A percentile compares a stretch with the other conserved stretches of the same genome.
phyloP scores from a whole-genome alignment of 768 basidiomycete genomes.

The Auricularia sp. region DNA sequence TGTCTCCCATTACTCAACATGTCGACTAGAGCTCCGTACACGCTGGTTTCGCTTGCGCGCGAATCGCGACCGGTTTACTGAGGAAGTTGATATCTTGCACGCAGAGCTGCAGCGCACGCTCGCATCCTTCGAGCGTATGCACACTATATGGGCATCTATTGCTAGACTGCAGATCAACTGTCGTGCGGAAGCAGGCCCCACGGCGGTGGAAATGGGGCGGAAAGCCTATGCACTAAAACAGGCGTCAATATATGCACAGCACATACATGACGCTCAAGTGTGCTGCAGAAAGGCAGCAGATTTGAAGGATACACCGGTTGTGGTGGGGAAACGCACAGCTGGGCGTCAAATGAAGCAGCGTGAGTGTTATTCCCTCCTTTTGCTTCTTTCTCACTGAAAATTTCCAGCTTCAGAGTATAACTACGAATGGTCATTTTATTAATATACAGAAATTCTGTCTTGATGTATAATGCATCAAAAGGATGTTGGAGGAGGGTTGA shows the following conservation, averaged over 20 bases:
- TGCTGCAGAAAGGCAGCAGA: not conserved
- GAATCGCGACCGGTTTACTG: slow-evolving; percentile 8
- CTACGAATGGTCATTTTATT: no score
- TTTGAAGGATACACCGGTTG: not conserved
- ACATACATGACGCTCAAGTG: not conserved
- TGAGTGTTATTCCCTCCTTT: no score
- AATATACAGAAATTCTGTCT: no score
- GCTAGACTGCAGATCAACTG: no score
- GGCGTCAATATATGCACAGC: slow-evolving; percentile 4
- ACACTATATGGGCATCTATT: not conserved
- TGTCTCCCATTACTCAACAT: no score
- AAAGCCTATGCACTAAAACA: slow-evolving; percentile 6
- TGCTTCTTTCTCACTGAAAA: no score
- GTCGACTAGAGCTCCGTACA: no score
- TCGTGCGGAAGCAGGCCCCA: no score
- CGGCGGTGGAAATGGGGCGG: not conserved
- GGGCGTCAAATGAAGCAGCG: no score
- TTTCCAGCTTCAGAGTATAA: no score
- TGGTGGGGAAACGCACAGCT: not conserved
- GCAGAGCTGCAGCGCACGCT: slow-evolving; percentile 9
- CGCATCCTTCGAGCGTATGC: not conserved
- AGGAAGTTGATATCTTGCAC: slow-evolving; percentile 12
- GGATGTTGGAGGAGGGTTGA: no score
- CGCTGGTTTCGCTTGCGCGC: slow-evolving; percentile 9
- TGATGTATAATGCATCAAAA: no score